A percentile compares a stretch with the other conserved stretches of the same genome.
phyloP scores from a whole-genome alignment of 768 basidiomycete species.

The Gymnopilus junonius region DNA sequence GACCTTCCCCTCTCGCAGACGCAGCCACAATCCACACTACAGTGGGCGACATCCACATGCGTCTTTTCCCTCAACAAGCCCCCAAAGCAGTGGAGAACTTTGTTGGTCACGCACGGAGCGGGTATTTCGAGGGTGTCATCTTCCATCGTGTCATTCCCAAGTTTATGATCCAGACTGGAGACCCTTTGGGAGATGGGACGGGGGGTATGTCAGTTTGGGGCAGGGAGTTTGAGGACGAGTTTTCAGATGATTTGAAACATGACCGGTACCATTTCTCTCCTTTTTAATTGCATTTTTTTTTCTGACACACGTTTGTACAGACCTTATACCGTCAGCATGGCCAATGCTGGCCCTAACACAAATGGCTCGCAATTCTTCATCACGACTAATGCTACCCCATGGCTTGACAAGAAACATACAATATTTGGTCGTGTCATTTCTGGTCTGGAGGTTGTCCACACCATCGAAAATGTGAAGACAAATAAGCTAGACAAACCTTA shows the following conservation, averaged over 20 bases:
- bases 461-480: constrained; percentile 89
- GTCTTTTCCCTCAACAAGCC: constrained; percentile 87
- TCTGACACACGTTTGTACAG: constrained; percentile 39
- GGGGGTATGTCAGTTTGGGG: constrained; percentile 94
- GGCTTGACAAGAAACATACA: constrained; percentile 91
- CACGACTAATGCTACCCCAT: constrained; percentile 92
- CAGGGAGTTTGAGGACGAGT: constrained; percentile 91
- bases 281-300: neutral
- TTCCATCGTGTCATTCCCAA: constrained; percentile 99
- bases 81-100: constrained; percentile 99
- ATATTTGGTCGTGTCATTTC: constrained; percentile 90
- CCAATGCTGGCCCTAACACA: constrained; percentile 86
- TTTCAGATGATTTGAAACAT: constrained; percentile 86
- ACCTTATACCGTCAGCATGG: constrained; percentile 96
- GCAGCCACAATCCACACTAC: constrained; percentile 94
- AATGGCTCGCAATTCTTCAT: constrained; percentile 99
- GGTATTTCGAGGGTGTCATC: constrained; percentile 91
- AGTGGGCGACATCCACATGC: constrained; percentile 89
- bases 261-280: constrained; percentile 62
- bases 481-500: constrained; percentile 88
- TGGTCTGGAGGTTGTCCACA: constrained; percentile 88
- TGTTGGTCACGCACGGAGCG: constrained; percentile 85
- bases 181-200: constrained; percentile 93
- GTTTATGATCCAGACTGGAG: constrained; percentile 98
- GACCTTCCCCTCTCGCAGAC: constrained; percentile 75